Conservation (phyloP, 805 yeast genomes). For the Ogataea paraovalis region DNA sequence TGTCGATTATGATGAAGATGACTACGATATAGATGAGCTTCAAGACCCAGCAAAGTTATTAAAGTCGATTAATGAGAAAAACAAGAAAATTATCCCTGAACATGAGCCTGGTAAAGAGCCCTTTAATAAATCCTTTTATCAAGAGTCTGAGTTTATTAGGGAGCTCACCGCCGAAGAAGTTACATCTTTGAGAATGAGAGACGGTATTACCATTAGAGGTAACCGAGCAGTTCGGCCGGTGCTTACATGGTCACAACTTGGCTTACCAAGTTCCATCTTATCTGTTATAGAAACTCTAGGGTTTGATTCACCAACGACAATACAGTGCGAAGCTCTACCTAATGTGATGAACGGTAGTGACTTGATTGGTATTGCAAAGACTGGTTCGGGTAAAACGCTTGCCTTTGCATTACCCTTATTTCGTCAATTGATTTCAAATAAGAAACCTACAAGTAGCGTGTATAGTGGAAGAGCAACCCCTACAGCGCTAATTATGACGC, state of each 20-base stretch:
- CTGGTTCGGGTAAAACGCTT: conserved; percentile 95
- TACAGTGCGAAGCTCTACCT: conserved; percentile 89
- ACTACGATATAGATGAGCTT: conserved; percentile 2
- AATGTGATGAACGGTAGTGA: conserved; percentile 87
- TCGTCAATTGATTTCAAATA: conserved; percentile 76
- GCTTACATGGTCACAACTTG: conserved; percentile 74
- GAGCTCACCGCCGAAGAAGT: conserved; percentile 52
- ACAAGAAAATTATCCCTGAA: conserved; percentile 47
- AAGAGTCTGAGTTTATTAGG: conserved; percentile 51
- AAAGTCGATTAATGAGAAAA: conserved; percentile 39
- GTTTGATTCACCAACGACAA: conserved; percentile 71
- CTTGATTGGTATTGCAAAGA: conserved; percentile 89
- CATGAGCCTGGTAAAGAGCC: conserved; percentile 46
- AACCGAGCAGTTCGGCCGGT: conserved; percentile 59
- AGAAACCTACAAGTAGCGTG: conserved; percentile 31
- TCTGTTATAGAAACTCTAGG: conserved; percentile 47
- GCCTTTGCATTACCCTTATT: conserved; percentile 82
- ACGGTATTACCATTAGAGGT: conserved; percentile 68
- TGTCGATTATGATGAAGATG: background rate
- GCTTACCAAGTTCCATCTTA: conserved; percentile 60
- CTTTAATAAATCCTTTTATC: conserved; percentile 60
- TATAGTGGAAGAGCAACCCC: conserved; percentile 62
- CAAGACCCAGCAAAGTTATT: conserved; percentile 35
- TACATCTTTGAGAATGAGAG: conserved; percentile 48
- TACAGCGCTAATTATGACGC: conserved; percentile 73